These are phyloP conservation scores for Geotrichum fermentans DNA, from an alignment of 1,139 yeast genomes.

Conservation along the genomic window DNA sequence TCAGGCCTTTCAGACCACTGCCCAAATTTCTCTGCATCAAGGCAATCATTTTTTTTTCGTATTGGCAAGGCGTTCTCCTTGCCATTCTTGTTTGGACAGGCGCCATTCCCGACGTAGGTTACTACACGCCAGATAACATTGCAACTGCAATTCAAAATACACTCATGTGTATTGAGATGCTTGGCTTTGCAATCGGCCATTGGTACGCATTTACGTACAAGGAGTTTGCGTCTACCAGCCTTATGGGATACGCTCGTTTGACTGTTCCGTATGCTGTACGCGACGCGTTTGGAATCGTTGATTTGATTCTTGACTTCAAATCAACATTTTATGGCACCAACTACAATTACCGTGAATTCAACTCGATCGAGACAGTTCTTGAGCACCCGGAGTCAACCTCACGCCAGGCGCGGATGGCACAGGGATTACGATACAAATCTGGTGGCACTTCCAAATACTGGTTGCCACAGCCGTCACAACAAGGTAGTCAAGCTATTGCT, in stretches of 20 bases:
- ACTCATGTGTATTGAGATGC: slow-evolving; percentile 73
- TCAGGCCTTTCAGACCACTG: slow-evolving; percentile 78
- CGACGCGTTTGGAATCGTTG: slow-evolving; percentile 74
- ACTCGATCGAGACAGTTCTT: slow-evolving; percentile 65
- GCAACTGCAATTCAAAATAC: slow-evolving; percentile 68
- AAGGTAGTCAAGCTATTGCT: neutral
- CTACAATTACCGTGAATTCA: slow-evolving; percentile 80
- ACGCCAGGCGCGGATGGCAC: slow-evolving; percentile 65
- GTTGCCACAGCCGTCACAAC: slow-evolving; percentile 47
- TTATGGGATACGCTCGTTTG: slow-evolving; percentile 67
- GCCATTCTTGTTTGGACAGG: slow-evolving; percentile 57
- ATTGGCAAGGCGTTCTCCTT: slow-evolving; percentile 86
- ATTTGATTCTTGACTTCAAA: slow-evolving; percentile 70
- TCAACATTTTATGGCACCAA: slow-evolving; percentile 68
- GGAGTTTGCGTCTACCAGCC: slow-evolving; percentile 57
- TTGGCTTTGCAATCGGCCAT: slow-evolving; percentile 83
- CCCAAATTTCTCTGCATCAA: slow-evolving; percentile 92
- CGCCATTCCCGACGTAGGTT: slow-evolving; percentile 40
- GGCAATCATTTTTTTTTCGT: slow-evolving; percentile 87
- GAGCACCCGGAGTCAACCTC: slow-evolving; percentile 67
- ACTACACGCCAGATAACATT: slow-evolving; percentile 35
- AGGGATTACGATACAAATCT: slow-evolving; percentile 75
- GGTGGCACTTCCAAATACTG: slow-evolving; percentile 83
- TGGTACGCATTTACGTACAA: slow-evolving; percentile 76
- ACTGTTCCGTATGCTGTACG: slow-evolving; percentile 57